Conservation (phyloP, 2,329 filamentous ascomycete species). For the Fusarium odoratissimum region DNA sequence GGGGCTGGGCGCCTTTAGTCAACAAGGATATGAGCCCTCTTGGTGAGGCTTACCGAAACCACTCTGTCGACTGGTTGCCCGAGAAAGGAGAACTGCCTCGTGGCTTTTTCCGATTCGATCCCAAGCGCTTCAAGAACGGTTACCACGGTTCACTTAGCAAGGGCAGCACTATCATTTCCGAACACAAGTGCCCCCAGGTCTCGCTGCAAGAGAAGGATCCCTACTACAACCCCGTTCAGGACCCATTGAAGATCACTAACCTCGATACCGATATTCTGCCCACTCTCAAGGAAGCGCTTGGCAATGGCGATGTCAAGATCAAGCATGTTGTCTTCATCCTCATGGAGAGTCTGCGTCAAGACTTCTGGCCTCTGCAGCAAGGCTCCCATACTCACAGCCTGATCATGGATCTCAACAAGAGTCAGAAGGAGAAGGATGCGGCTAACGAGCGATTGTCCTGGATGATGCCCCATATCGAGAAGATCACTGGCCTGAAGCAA, state of each 20-base stretch:
- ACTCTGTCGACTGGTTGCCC: constrained; percentile 47
- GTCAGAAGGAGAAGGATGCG: constrained; percentile 43
- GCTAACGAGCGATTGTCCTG: constrained; percentile 45
- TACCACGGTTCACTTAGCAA: constrained; percentile 29
- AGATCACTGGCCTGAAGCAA: constrained; percentile 34
- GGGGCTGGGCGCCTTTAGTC: constrained; percentile 48
- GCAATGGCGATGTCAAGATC: constrained; percentile 50
- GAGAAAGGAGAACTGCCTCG: constrained; percentile 30
- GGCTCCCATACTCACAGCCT: constrained; percentile 53
- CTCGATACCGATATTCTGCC: constrained; percentile 50
- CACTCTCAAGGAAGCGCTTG: constrained; percentile 43
- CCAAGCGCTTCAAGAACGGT: constrained; percentile 40
- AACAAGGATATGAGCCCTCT: constrained; percentile 36
- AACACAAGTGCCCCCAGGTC: constrained; percentile 34
- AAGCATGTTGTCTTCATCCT: constrained; percentile 58
- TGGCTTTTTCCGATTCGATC: constrained; percentile 49
- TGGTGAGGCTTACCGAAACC: constrained; percentile 42
- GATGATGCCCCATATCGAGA: constrained; percentile 40
- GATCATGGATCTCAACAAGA: constrained; percentile 40
- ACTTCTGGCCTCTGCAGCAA: constrained; percentile 59
- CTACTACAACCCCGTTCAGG: constrained; percentile 52
- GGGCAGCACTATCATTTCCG: neutral
- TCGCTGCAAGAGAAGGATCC: constrained; percentile 43
- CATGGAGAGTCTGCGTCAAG: constrained; percentile 58
- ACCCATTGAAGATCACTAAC: constrained; percentile 57